Evolutionary conservation across 2,329 filamentous ascomycete species (phyloP), one percentile per base, ranked within the genome.

Genomic region (Trichoderma simmonsii): DNA sequence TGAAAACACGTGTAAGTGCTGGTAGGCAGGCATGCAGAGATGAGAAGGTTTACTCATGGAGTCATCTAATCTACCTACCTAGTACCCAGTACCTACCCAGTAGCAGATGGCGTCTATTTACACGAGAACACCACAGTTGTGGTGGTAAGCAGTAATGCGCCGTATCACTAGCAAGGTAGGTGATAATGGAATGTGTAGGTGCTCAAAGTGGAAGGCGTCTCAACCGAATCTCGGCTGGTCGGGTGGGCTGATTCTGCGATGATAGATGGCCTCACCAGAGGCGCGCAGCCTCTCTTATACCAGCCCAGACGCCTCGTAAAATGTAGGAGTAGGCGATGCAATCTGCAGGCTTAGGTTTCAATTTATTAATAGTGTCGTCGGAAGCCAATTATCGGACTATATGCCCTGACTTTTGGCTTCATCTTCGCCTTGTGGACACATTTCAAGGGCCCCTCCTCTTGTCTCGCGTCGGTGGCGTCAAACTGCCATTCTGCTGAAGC

Each of bases 131-230:
- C 15, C 15, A 39, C 4, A 24, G 11, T 24, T 21, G n/a, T 54
- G 48, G 48, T 24, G 11, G 48, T 54, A 48, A 61, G 66, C 36
- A 43, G 66, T 54, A 43, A 36, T 63, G 36, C 34, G 60, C 24
- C 36, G 9, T 21, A 34, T 59, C 54, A 48, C 54, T 24, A 68
- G 54, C 21, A 21, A 48, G 66, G 66, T 34, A 70, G 66, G 57
- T 70, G 39, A 54, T 21, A 54, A 14, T 21, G 12, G n/a, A 54
- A 54, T 43, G 39, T n/a, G 39, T 43, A 54, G 28, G 12, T 51
- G 6, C 70, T 63, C 39, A 62, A 69, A 68, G 24, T 24, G 70
- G 64, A 72, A 69, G 56, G 70, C 64, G 64, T 62, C 70, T 62
- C 6, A 39, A 48, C 24, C 2, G 61, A 26, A 51, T 59, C 26